phyloP scores from a whole-genome alignment of 2,329 filamentous ascomycete genomes.

The Trichoderma guizhouense region DNA sequence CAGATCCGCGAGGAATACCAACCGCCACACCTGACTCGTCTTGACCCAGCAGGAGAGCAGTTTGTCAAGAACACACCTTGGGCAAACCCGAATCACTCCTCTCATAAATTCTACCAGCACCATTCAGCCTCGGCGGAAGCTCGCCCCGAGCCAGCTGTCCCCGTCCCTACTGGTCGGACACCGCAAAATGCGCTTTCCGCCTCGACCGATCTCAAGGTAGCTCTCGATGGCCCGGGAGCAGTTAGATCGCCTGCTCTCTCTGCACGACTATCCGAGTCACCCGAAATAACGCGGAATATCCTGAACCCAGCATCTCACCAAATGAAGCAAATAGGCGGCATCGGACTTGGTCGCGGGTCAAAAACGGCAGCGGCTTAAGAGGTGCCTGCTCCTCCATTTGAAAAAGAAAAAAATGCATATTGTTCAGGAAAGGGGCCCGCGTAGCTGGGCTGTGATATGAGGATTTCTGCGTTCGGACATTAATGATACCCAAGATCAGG shows the following conservation, averaged over 20 bases:
- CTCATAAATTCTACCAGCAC: slow-evolving; percentile 52
- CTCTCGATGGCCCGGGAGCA: slow-evolving; percentile 25
- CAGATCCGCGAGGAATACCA: slow-evolving; percentile 47
- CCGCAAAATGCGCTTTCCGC: slow-evolving; percentile 22
- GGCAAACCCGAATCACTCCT: slow-evolving; percentile 84
- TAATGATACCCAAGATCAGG: slow-evolving; percentile 37
- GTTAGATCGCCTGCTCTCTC: slow-evolving; percentile 28
- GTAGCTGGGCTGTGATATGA: slow-evolving; percentile 10
- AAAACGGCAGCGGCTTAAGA: slow-evolving; percentile 36
- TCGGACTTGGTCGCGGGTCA: slow-evolving; percentile 32
- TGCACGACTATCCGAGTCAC: slow-evolving; percentile 37
- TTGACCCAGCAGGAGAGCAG: slow-evolving; percentile 73
- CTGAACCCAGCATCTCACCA: slow-evolving; percentile 32
- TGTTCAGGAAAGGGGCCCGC: neutral
- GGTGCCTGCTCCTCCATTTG: neutral
- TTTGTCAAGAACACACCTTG: slow-evolving; percentile 88
- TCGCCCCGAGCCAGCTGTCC: slow-evolving; percentile 18
- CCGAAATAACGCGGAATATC: slow-evolving; percentile 42
- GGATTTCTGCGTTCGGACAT: slow-evolving; percentile 30
- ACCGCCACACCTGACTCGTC: slow-evolving; percentile 45
- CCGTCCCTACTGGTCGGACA: slow-evolving; percentile 23
- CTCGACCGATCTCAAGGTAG: slow-evolving; percentile 25
- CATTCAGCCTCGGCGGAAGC: slow-evolving; percentile 28
- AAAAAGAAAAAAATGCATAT: neutral
- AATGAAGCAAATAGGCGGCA: slow-evolving; percentile 33